Conservation (phyloP, 177 flowering plant species). For the Vitis hybrid region DNA sequence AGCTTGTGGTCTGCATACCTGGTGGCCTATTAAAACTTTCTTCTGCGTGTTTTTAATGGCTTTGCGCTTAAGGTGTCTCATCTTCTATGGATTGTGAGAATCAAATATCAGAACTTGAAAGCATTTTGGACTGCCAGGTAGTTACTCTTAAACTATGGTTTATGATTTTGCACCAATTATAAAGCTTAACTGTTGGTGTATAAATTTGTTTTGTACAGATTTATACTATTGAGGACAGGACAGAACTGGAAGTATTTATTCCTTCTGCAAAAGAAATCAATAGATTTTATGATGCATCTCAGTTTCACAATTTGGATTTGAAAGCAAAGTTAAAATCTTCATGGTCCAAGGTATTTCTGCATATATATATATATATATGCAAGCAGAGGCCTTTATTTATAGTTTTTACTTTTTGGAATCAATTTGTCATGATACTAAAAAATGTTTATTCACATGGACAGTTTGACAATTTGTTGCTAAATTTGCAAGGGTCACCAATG, state of each 20-base stretch:
- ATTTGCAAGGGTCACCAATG: slow-evolving; percentile 33
- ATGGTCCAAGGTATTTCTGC: slow-evolving; percentile 57
- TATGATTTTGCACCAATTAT: neutral
- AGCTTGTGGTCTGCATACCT: neutral
- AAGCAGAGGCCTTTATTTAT: neutral
- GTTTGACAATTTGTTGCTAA: slow-evolving; percentile 55
- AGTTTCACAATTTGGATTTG: slow-evolving; percentile 30
- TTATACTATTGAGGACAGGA: slow-evolving; percentile 53
- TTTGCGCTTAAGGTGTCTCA: slow-evolving; percentile 50
- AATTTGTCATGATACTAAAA: slow-evolving; percentile 1
- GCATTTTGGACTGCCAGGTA: slow-evolving; percentile 80
- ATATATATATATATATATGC: neutral
- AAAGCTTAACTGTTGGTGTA: neutral
- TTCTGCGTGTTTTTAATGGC: neutral
- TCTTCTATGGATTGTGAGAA: slow-evolving; percentile 59
- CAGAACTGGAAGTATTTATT: slow-evolving; percentile 52
- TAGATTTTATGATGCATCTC: slow-evolving; percentile 46
- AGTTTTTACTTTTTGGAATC: neutral
- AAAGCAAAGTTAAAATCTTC: slow-evolving; percentile 53
- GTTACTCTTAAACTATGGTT: neutral
- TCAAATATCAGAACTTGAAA: slow-evolving; percentile 76
- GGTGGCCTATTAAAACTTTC: neutral
- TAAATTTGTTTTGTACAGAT: slow-evolving; percentile 38
- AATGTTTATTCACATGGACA: slow-evolving; percentile 27
- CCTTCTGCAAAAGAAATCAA: slow-evolving; percentile 53